Conservation (phyloP, 1,284 basidiomycete species). For the Somion occarium region DNA sequence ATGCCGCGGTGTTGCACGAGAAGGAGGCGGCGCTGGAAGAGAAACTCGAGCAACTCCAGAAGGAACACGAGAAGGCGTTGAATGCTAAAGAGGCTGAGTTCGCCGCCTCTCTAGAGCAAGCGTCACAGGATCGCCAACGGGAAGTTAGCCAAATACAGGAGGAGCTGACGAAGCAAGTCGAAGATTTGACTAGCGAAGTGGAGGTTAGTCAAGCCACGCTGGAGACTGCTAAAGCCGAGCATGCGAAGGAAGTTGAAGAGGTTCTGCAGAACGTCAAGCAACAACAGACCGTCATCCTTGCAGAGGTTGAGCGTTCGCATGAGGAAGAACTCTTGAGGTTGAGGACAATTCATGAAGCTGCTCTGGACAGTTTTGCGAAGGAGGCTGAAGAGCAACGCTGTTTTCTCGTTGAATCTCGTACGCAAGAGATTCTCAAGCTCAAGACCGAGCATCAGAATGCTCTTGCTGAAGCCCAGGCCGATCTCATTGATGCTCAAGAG, state of each 20-base stretch:
- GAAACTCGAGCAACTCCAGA: constrained; percentile 55
- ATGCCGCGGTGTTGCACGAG: constrained; percentile 34
- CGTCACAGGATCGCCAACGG: constrained; percentile 53
- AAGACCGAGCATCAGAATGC: constrained; percentile 43
- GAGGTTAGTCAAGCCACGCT: constrained; percentile 37
- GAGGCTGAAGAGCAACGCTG: constrained; percentile 23
- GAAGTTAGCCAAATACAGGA: constrained; percentile 45
- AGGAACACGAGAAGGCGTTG: constrained; percentile 58
- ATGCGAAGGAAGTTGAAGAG: constrained; percentile 43
- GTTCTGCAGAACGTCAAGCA: constrained; percentile 45
- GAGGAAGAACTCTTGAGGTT: constrained; percentile 46
- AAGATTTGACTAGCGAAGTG: constrained; percentile 43
- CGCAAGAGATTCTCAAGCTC: constrained; percentile 36
- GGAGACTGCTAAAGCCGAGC: constrained; percentile 31
- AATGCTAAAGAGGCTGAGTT: constrained; percentile 57
- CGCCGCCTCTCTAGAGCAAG: constrained; percentile 51
- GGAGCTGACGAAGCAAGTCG: constrained; percentile 50
- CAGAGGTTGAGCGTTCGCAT: constrained; percentile 51
- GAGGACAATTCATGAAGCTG: constrained; percentile 39
- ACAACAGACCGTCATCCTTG: constrained; percentile 50
- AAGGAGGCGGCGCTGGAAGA: constrained; percentile 57
- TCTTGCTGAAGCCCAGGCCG: constrained; percentile 37
- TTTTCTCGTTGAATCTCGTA: constrained; percentile 30
- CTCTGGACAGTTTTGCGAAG: constrained; percentile 24
- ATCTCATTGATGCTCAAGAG: constrained; percentile 40